Evolutionary conservation across 1,139 yeast species (phyloP).

Genomic region (Lodderomyces pseudojiufengensis): DNA sequence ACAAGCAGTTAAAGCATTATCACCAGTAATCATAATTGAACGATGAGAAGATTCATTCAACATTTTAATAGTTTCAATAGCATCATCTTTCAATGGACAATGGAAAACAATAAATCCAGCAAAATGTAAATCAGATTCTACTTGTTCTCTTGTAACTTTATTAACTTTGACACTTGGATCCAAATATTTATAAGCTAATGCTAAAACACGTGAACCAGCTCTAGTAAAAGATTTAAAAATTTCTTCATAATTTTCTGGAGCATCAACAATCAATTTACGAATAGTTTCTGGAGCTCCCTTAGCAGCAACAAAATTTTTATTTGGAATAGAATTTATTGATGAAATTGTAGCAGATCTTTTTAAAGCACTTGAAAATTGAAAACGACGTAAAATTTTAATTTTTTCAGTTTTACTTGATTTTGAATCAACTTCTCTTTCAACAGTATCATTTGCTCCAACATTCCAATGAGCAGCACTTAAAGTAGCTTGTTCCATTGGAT

Average conservation of each 20-base stretch:
- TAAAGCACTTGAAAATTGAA: conserved; percentile 93
- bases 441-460: conserved; percentile 70
- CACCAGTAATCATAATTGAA: conserved; percentile 97
- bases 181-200: conserved; percentile 79
- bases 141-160: conserved; percentile 63
- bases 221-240: conserved; percentile 89
- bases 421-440: conserved; percentile 36
- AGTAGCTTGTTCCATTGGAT: conserved; percentile 98
- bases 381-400: conserved; percentile 80
- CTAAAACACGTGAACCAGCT: conserved; percentile 94
- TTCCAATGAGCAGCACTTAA: conserved; percentile 84
- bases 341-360: conserved; percentile 94
- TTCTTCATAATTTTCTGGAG: conserved; percentile 81
- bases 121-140: conserved; percentile 72
- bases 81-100: conserved; percentile 94
- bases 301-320: conserved; percentile 72
- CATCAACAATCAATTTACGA: conserved; percentile 64
- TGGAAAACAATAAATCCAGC: conserved; percentile 96
- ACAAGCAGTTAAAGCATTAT: conserved; percentile 96
- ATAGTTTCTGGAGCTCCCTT: conserved; percentile 99
- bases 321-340: conserved; percentile 45
- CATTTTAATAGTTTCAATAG: conserved; percentile 86
- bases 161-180: conserved; percentile 48
- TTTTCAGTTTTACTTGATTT: conserved; percentile 44
- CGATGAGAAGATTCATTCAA: conserved; percentile 94